Conservation (phyloP, 495 filamentous ascomycete species). For the Aspergillus leporis region DNA sequence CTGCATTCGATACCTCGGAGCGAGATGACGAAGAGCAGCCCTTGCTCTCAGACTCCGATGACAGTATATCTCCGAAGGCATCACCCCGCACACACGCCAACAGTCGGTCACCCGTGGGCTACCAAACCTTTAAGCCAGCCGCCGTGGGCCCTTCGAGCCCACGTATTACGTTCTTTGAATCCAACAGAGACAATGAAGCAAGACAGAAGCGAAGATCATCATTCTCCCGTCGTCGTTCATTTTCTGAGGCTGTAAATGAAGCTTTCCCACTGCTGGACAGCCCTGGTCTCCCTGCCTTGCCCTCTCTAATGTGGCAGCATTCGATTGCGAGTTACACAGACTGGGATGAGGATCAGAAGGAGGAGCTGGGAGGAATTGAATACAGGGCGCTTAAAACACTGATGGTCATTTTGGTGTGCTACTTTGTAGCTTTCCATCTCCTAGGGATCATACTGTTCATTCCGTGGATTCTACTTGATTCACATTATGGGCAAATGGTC, state of each 20-base stretch:
- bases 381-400: slow-evolving; percentile 81
- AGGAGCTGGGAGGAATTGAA: slow-evolving; percentile 89
- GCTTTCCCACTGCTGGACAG: slow-evolving; percentile 9
- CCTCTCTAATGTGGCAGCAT: slow-evolving; percentile 21
- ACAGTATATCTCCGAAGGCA: not conserved
- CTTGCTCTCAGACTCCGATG: slow-evolving; percentile 22
- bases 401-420: slow-evolving; percentile 64
- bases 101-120: not conserved
- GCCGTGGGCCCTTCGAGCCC: slow-evolving; percentile 27
- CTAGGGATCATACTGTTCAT: slow-evolving; percentile 63
- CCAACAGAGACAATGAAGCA: slow-evolving; percentile 8
- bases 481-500: slow-evolving; percentile 54
- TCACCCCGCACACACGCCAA: not conserved
- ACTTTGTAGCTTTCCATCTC: slow-evolving; percentile 69
- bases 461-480: slow-evolving; percentile 66
- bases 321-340: slow-evolving; percentile 25
- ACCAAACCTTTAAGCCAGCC: slow-evolving; percentile 7
- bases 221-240: slow-evolving; percentile 10
- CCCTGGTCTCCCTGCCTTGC: slow-evolving; percentile 7
- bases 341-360: slow-evolving; percentile 66
- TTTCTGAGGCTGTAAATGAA: slow-evolving; percentile 36
- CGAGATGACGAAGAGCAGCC: slow-evolving; percentile 9
- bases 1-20: not conserved
- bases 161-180: slow-evolving; percentile 53
- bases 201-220: slow-evolving; percentile 16